Base-by-base conservation (phyloP, 2,329 filamentous ascomycete species). In the Penicillium sp. region DNA sequence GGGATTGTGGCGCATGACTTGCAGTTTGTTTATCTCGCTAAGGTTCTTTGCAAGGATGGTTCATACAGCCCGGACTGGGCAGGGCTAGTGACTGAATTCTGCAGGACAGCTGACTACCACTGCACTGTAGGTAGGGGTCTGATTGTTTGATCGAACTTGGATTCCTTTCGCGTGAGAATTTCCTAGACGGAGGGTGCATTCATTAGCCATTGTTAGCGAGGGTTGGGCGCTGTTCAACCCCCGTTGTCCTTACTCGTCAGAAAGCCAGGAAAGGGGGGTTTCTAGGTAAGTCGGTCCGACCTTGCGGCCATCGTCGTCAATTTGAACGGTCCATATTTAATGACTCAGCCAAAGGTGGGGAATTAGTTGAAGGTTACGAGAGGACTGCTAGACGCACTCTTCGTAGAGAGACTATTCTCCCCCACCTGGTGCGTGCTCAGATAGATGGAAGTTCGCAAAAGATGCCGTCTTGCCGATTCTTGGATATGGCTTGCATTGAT, bases 1-100 rank as follows among this genome's bases (percentile, higher is more conserved):
- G 24, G 41, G 31, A 41, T 36, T 47, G 50, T 50, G 51, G 56
- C 56, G 44, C 41, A 58, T 58, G 40, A 54, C 55, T 51, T 57
- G 55, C 55, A 57, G 33, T 53, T 40, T 31, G 46, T 49, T 49
- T 49, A 49, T 49, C 46, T 49, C 14, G 24, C 43, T n/a, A n/a
- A n/a, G n/a, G n/a, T 46, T 46, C 43, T 46, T 35, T 35, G 31
- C 27, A 13, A 33, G 43, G 14, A 46, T 47, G 31, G 27, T 49
- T 19, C 27, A 19, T 49, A 31, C 46, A 49, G n/a, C n/a, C n/a
- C n/a, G 46, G 46, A 49, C n/a, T 13, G 27, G 27, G 11, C 31
- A 19, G n/a, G 46, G 31, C 46, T 49, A 35, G 44, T 19, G 44
- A 49, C 35, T 35, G 31, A 14, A 19, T 10, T 33, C 46, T 49